phyloP scores from a whole-genome alignment of 768 basidiomycete species.

The Lactarius tabidus region DNA sequence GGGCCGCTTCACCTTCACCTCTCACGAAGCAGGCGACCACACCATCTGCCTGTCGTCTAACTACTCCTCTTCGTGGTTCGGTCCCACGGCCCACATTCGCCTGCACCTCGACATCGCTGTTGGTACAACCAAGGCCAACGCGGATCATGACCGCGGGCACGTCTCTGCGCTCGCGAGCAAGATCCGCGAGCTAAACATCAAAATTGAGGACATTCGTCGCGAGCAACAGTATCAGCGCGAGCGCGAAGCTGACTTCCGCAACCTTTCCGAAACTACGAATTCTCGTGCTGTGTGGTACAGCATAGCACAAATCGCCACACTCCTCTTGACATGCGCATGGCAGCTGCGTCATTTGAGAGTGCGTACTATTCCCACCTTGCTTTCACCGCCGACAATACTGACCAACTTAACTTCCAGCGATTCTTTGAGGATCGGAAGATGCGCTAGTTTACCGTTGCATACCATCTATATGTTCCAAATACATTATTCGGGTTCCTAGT shows the following conservation, averaged over 20 bases:
- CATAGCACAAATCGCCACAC: conserved; percentile 76
- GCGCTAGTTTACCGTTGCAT: conserved; percentile 41
- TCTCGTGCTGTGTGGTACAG: conserved; percentile 95
- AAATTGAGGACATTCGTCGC: conserved; percentile 85
- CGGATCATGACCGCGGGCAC: conserved; percentile 83
- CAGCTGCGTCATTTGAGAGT: conserved; percentile 91
- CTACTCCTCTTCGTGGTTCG: conserved; percentile 75
- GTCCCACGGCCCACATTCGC: conserved; percentile 76
- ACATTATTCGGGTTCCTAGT: conserved; percentile 12
- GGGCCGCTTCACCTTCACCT: conserved; percentile 95
- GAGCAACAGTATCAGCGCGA: conserved; percentile 99
- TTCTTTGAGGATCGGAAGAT: conserved; percentile 88
- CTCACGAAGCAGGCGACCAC: conserved; percentile 95
- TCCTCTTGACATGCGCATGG: conserved; percentile 86
- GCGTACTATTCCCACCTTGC: conserved; percentile 28
- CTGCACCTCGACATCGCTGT: conserved; percentile 94
- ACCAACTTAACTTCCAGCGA: conserved; percentile 40
- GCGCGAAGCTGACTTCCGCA: conserved; percentile 83
- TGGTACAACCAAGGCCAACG: conserved; percentile 79
- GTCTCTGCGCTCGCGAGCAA: conserved; percentile 77
- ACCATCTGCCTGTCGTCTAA: conserved; percentile 94
- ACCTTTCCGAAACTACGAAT: conserved; percentile 88
- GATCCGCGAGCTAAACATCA: conserved; percentile 89
- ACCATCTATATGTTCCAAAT: conserved; percentile 19
- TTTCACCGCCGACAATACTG: neutral